Evolutionary conservation across 345 rosid species (phyloP), one percentile per base, ranked within the genome.

Genomic region (Noccaea bulbosa): DNA sequence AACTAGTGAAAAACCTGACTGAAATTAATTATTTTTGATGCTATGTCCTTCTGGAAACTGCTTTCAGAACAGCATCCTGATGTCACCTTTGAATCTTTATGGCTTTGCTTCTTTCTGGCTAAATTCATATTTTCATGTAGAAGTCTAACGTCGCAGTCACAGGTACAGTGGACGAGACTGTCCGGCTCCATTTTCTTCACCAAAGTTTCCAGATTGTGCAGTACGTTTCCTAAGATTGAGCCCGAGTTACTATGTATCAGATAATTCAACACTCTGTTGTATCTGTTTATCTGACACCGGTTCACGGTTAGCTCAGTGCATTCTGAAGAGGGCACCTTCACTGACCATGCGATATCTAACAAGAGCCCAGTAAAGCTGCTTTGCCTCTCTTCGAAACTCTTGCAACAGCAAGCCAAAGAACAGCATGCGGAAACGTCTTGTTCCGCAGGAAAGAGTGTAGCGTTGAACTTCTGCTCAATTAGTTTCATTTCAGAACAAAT

Each of bases 291-390:
- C 83, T 87, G 90, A 46, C 82, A 80, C 46, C 84, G 78, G 59
- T 84, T 60, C 56, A 81, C 59, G 6, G 35, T 59, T 69, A 52
- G 70, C 69, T 80, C 81, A 60, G 79, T 64, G 72, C 65, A 76
- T 69, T 89, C 96, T 52, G 76, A 61, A 35, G 78, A 67, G 32
- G 96, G 96, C 67, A 78, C 84, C 80, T 79, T 86, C 51, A 91
- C 82, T 52, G 91, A 75, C 99, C 99, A 94, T 22, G 92, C 97
- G 57, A 91, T 82, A 80, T 91, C 99, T 74, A 83, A 69, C 34
- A 89, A 32, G 67, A 94, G 78, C 41, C 93, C 97, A 24, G 90
- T 82, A 61, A 83, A 80, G 5, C 80, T 64, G 48, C 65, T 64
- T 58, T 88, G 95, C 47, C 84, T 80, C 62, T 35, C 54, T 44